Base-by-base conservation (phyloP, 768 basidiomycete species). In the Auricularia cornea region DNA sequence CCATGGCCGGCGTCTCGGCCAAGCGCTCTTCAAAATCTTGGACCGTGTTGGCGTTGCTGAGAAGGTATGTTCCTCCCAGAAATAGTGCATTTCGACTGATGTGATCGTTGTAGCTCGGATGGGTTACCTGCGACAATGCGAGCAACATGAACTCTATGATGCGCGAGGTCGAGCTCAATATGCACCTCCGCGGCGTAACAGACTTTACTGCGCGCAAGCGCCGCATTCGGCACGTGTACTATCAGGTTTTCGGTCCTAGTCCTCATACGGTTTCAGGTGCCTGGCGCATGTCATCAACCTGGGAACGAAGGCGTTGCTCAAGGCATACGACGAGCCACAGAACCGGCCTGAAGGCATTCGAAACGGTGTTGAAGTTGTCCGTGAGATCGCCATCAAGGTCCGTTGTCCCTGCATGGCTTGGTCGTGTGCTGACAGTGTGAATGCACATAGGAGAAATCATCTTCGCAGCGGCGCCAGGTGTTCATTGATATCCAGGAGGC, bases 41-140 rank as follows among this genome's bases (percentile, higher is more conserved):
- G 11, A 66, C 2, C 67, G 69, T 1, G 35, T 78, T 20, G 68
- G 67, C 0, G 72, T 78, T 44, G 61, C 62, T 18, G 66, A 75
- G 32, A 71, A 73, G 68, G 76, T 79, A 65, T 2, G 66, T 11
- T 65, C 30, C 59, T 66, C 32, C 56, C 38, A 52, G 3, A 52
- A 20, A 60, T 44, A 52, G 44, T 18, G 44, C 14, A 26, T 60
- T 26, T 16, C 30, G 48, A 28, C 61, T 54, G 41, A 28, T 52
- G 14, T 14, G 33, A 14, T 12, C 28, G 26, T n/a, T 62, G 26
- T 64, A 77, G 76, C 66, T 76, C 64, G 73, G 74, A 1, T 65
- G 73, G 59, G 69, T 78, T 1, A 79, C 77, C 0, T 77, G 72
- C 62, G 72, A 79, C 61, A 79, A 78, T 63, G 75, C 76, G 0